phyloP scores from a whole-genome alignment of 2,329 filamentous ascomycete species.

The Fusarium concolor region DNA sequence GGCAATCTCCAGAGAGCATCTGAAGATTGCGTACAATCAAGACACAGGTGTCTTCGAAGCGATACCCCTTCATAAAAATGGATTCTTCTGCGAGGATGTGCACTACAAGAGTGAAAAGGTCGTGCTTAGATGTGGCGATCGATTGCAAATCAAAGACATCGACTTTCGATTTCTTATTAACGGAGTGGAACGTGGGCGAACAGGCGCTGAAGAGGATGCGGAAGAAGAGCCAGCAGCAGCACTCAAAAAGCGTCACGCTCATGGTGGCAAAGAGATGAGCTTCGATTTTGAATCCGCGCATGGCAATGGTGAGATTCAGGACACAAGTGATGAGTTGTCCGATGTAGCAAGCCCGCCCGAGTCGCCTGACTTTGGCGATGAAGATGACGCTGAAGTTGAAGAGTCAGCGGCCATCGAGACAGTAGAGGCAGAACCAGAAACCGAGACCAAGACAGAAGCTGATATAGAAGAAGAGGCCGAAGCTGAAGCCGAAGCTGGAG shows the following conservation, averaged over 20 bases:
- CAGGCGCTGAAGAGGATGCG: slow-evolving; percentile 67
- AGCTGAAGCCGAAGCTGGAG: slow-evolving; percentile 22
- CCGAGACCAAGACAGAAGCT: slow-evolving; percentile 25
- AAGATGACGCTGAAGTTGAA: slow-evolving; percentile 50
- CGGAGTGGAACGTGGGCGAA: slow-evolving; percentile 67
- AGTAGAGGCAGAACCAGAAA: slow-evolving; percentile 40
- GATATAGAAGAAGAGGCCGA: slow-evolving; percentile 8
- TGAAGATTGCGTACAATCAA: slow-evolving; percentile 77
- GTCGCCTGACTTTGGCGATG: slow-evolving; percentile 54
- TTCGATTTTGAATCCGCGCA: slow-evolving; percentile 76
- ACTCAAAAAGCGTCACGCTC: slow-evolving; percentile 62
- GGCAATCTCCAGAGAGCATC: slow-evolving; percentile 78
- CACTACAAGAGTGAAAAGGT: slow-evolving; percentile 67
- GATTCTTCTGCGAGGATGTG: slow-evolving; percentile 74
- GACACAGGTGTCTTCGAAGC: slow-evolving; percentile 73
- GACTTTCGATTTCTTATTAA: slow-evolving; percentile 77
- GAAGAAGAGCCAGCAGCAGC: slow-evolving; percentile 59
- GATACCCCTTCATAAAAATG: slow-evolving; percentile 70
- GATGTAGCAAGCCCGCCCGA: slow-evolving; percentile 57
- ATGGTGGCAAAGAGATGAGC: slow-evolving; percentile 76
- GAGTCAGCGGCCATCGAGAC: slow-evolving; percentile 38
- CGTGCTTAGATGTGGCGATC: slow-evolving; percentile 71
- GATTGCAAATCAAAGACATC: slow-evolving; percentile 79
- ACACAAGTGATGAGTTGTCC: slow-evolving; percentile 66
- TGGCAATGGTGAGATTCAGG: slow-evolving; percentile 66